Base-by-base conservation (phyloP, 345 rosid species). In the Lepidium didymum region DNA sequence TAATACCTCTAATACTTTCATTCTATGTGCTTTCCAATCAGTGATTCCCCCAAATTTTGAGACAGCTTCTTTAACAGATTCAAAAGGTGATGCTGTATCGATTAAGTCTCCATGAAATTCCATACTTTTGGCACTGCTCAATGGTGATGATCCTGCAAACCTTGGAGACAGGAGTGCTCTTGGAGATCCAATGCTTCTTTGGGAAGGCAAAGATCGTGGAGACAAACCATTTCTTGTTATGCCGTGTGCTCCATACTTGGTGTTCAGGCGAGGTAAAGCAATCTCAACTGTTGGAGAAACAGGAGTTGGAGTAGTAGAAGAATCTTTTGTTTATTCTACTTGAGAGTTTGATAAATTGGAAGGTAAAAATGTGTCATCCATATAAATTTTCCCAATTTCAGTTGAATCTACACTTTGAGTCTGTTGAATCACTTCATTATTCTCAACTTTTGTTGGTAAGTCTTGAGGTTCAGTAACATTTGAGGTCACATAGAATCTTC, bases 41-140 rank as follows among this genome's bases (percentile, higher is more conserved):
- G 86, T 87, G 69, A 90, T 90, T 65, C 98, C 98, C 10, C 98
- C 98, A 73, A 93, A 90, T 81, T 82, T 90, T 47, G 97, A 90
- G 74, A 93, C 98, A 57, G 85, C 98, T 76, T 85, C 89, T 84
- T 93, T 90, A 64, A 93, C 98, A 12, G 98, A 90, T 78, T 93
- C 97, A 64, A 93, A 74, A 63, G 97, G 98, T 31, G 96, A 87
- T 13, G 84, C 79, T 50, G 97, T 93, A 70, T 93, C 97, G 52
- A 93, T 86, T 10, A 76, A 80, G 47, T 88, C 92, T 75, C 83
- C 75, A 50, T 64, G 80, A 73, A 70, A 76, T 10, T 78, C 81
- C 7, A 43, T 35, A 52, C 66, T 35, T 63, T 31, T 81, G 13
- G 78, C 73, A 41, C 34, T 65, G 54, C 72, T 60, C 45, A 36